Conservation (phyloP, 1,139 yeast species). For the Hemisphaericaspora lyxosophila region DNA sequence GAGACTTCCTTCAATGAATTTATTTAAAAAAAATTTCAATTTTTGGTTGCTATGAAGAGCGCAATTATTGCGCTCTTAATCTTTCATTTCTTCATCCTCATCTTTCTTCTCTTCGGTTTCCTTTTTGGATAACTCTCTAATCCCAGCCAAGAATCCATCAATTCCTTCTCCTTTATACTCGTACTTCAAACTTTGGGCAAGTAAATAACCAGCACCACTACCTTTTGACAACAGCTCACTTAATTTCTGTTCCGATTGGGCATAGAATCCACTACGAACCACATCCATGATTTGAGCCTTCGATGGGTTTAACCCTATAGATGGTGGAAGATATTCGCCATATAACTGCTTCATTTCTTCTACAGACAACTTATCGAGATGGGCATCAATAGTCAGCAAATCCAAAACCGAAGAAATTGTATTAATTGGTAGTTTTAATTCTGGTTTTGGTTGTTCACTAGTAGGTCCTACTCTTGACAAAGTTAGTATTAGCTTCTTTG, state of each 20-base stretch:
- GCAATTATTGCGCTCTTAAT: conserved; percentile 2
- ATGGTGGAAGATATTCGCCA: conserved; percentile 44
- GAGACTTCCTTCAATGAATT: no score
- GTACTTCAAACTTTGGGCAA: conserved; percentile 52
- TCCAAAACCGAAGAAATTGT: conserved; percentile 44
- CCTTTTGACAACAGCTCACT: conserved; percentile 40
- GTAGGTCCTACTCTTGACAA: conserved; percentile 1
- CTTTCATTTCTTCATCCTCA: conserved; percentile 10
- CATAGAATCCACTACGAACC: conserved; percentile 54
- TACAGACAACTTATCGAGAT: conserved; percentile 37
- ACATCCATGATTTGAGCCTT: conserved; percentile 44
- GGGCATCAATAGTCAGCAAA: conserved; percentile 34
- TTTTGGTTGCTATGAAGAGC: background rate
- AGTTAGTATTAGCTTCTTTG: conserved; percentile 2
- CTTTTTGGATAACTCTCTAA: conserved; percentile 33
- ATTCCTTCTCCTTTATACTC: conserved; percentile 62
- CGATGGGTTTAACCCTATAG: conserved; percentile 33
- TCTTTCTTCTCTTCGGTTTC: conserved; percentile 15
- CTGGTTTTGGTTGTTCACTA: conserved; percentile 4
- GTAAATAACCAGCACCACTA: conserved; percentile 52
- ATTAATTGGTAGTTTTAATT: conserved; percentile 21
- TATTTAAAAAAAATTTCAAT: background rate
- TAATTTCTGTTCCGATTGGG: conserved; percentile 46
- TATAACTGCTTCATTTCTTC: conserved; percentile 39
- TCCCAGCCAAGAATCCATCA: conserved; percentile 50